Base-by-base conservation (phyloP, 441 rosid species). In the Macaranga tanarius region DNA sequence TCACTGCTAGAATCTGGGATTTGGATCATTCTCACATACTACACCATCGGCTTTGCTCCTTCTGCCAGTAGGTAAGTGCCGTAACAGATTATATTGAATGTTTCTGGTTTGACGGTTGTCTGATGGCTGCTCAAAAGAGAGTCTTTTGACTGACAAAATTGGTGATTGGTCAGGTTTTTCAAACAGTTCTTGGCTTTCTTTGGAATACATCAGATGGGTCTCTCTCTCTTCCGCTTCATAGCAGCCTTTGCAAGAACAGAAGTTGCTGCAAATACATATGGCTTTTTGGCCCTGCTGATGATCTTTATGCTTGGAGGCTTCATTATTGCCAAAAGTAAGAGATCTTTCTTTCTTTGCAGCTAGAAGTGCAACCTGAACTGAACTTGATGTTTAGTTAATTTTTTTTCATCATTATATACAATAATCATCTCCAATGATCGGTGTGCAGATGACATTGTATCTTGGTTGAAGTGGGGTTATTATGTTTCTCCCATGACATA, bases 381-480 rank as follows among this genome's bases (percentile, higher is more conserved):
- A 6, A 6, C 1, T 5, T 7, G 44, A 20, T n/a, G 15, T 22
- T 64, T 10, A 4, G n/a, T 44, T 38, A 38, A 47, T 44, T n/a
- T 64, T n/a, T 64, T 45, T 8, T 17, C 8, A 13, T 13, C 54
- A 12, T 22, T 2, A 28, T 1, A n/a, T 10, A 65, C 34, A 47
- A 31, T 2, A 31, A 31, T 15, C 20, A 45, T 65, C 17, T 47
- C 17, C 20, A n/a, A 52, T 47, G 47, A 42, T 77, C 40, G 40
- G 9, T 69, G 2, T 73, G 42, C 83, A 94, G 97, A 89, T 79
- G 91, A 92, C 76, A 85, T 92, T 66, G 76, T 78, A 1, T 74
- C 89, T 19, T 90, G 91, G 91, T 73, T 94, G 90, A 84, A 82
- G 61, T 90, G 97, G 99, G 96, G 90, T 38, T 92, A 89, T 76